phyloP scores from a whole-genome alignment of 257 asterid species.

The Salvia hispanica region DNA sequence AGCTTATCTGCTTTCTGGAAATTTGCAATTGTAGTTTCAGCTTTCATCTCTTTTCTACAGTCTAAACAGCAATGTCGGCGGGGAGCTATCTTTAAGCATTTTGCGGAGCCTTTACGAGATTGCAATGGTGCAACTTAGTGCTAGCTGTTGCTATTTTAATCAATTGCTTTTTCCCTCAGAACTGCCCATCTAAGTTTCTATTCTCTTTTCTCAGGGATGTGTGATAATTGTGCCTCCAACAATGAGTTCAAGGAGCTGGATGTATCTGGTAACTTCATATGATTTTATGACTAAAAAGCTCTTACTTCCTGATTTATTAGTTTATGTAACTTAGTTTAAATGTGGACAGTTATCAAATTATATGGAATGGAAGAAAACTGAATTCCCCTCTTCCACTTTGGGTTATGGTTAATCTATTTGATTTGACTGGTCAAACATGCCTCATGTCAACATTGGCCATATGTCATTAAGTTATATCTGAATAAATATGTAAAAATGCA shows the following conservation, averaged over 20 bases:
- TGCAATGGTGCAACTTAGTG: slow-evolving; percentile 67
- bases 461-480: slow-evolving; percentile 21
- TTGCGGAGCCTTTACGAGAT: slow-evolving; percentile 88
- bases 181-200: slow-evolving; percentile 27
- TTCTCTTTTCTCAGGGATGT: slow-evolving; percentile 73
- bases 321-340: slow-evolving; percentile 1
- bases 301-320: slow-evolving; percentile 23
- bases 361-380: background rate
- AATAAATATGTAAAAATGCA: slow-evolving; percentile 38
- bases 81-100: slow-evolving; percentile 88
- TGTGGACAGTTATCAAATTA: slow-evolving; percentile 15
- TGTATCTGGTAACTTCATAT: slow-evolving; percentile 61
- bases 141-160: slow-evolving; percentile 22
- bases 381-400: background rate
- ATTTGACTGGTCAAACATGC: slow-evolving; percentile 8
- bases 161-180: slow-evolving; percentile 19
- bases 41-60: slow-evolving; percentile 47
- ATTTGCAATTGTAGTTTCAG: slow-evolving; percentile 30
- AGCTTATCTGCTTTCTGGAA: slow-evolving; percentile 27
- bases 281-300: slow-evolving; percentile 18
- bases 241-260: slow-evolving; percentile 74
- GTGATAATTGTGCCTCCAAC: slow-evolving; percentile 85
- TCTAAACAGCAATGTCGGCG: slow-evolving; percentile 84
- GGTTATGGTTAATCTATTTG: slow-evolving; percentile 4
- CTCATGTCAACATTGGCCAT: background rate